Conservation (phyloP, 2,329 filamentous ascomycete genomes). For the Chrysoporthe cubensis region DNA sequence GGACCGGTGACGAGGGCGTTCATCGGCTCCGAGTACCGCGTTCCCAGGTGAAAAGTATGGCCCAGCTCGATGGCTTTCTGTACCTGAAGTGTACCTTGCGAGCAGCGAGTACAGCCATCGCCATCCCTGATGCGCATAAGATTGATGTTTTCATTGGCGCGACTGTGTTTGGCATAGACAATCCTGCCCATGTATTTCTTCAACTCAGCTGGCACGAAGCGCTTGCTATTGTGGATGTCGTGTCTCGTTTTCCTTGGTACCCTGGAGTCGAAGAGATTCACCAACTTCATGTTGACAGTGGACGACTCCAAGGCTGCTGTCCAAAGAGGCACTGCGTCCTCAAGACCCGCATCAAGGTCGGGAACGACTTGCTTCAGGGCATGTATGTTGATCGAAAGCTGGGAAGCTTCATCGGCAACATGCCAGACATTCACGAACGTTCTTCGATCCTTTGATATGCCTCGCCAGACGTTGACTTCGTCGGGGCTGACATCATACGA, state of each 20-base stretch:
- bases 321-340: constrained; percentile 62
- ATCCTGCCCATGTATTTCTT: constrained; percentile 1
- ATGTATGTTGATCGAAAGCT: constrained; percentile 50
- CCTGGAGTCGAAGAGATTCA: constrained; percentile 45
- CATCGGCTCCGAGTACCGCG: constrained; percentile 80
- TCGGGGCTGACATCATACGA: constrained; percentile 1
- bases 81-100: constrained; percentile 62
- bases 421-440: constrained; percentile 74
- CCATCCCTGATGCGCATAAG: constrained; percentile 68
- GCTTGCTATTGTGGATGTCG: not conserved
- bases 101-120: constrained; percentile 75
- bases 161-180: constrained; percentile 32
- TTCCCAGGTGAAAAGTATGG: constrained; percentile 93
- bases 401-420: constrained; percentile 32
- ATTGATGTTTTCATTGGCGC: constrained; percentile 49
- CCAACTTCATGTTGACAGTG: constrained; percentile 26
- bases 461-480: constrained; percentile 52
- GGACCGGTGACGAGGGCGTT: constrained; percentile 62
- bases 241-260: constrained; percentile 30
- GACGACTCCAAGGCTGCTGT: constrained; percentile 41
- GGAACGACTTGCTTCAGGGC: constrained; percentile 69
- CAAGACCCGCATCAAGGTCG: constrained; percentile 72
- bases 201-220: constrained; percentile 1
- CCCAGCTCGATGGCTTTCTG: constrained; percentile 85
- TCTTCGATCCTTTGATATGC: constrained; percentile 68